Base-by-base conservation (phyloP, 139 green algal genomes). In the Volvox africanus region DNA sequence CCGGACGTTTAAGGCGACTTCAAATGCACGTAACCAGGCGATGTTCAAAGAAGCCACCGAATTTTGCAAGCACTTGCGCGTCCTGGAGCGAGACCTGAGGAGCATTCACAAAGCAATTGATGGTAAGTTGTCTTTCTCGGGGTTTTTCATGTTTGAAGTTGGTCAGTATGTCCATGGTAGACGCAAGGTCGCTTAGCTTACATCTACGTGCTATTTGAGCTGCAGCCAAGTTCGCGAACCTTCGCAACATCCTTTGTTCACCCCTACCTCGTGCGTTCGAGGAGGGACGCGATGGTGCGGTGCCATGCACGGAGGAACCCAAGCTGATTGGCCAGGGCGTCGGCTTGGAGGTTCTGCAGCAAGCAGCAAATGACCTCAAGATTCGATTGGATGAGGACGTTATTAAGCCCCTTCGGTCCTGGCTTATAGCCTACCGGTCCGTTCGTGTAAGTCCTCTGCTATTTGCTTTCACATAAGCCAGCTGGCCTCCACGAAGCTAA, bases 11-110 rank as follows among this genome's bases (percentile, higher is more conserved):
- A 80, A 93, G 80, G 80, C 93, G 17, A 98, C 97, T 0, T 94
- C 92, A 68, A 99, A 99, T 89, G 93, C 93, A 3, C 93, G 97
- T 24, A 98, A 98, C 92, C 95, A 98, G 85, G 93, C 95, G 37
- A 99, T 99, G 97, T 93, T 98, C 65, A 91, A 92, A 61, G 97
- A 99, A 86, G 96, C 97, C 26, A 95, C 93, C 9, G 93, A 97
- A 26, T 99, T 99, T 92, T 95, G 96, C 2, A 55, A 61, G 19
- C 95, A 97, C 67, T 91, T 99, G 67, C 93, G 92, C 50, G 86
- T 93, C 19, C 94, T 97, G 30, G 96, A 99, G 95, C 97, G 96
- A 86, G 96, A 99, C 83, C 95, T 98, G n/a, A 92, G 93, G 1
- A 89, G 80, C 22, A 90, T 98, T 76, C 96, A 98, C 80, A 96